phyloP scores from a whole-genome alignment of 2,329 filamentous ascomycete genomes.

The Purpureocillium lavendulum region DNA sequence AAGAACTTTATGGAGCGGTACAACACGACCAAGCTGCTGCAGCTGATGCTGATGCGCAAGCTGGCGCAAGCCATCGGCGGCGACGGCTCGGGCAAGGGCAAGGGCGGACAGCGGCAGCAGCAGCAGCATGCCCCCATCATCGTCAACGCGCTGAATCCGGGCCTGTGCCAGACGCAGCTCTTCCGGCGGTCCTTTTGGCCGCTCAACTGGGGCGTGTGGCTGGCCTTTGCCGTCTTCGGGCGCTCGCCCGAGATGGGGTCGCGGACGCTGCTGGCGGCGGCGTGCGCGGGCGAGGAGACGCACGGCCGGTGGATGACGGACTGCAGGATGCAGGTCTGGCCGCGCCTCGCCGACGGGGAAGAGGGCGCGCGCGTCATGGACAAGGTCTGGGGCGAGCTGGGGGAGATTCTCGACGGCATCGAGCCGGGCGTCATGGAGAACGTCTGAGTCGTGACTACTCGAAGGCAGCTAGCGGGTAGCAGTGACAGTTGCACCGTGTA shows the following conservation, averaged over 20 bases:
- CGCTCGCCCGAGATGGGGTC: constrained; percentile 30
- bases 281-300: constrained; percentile 24
- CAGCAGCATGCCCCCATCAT: too few relatives aligned
- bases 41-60: constrained; percentile 18
- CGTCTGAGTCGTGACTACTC: too few relatives aligned
- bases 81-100: constrained; percentile 19
- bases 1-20: constrained; percentile 15
- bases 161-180: constrained; percentile 31
- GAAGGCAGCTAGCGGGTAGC: too few relatives aligned
- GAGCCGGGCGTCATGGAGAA: constrained; percentile 28
- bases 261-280: constrained; percentile 28
- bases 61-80: constrained; percentile 24
- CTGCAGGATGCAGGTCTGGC: constrained; percentile 15
- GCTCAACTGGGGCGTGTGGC: constrained; percentile 13
- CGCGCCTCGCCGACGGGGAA: constrained; percentile 18
- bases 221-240: constrained; percentile 16
- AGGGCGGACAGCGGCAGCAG: too few relatives aligned
- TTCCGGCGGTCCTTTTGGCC: constrained; percentile 22
- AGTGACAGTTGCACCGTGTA: too few relatives aligned
- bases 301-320: constrained; percentile 33
- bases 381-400: constrained; percentile 32
- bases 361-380: constrained; percentile 26
- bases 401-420: constrained; percentile 31
- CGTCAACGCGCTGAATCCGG: constrained; percentile 30
- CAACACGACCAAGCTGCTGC: constrained; percentile 20